These are phyloP conservation scores for Saccharomyces hybrid DNA, from an alignment of 1,139 yeast species.

Conservation along the genomic window DNA sequence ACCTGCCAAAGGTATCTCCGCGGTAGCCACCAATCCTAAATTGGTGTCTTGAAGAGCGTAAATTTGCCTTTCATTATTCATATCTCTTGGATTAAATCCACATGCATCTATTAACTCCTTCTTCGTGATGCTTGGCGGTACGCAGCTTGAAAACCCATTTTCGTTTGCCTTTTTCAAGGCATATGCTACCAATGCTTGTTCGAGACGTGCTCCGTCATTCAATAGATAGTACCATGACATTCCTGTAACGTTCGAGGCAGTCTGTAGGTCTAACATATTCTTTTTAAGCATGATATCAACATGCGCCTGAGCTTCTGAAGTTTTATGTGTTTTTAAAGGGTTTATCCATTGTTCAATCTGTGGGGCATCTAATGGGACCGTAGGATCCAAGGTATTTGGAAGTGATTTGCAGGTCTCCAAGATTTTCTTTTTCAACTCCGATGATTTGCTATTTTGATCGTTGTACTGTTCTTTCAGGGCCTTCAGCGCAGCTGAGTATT, in stretches of 20 bases:
- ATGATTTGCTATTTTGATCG: conserved; percentile 18
- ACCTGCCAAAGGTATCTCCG: conserved; percentile 92
- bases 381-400: conserved; percentile 59
- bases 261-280: conserved; percentile 53
- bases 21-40: conserved; percentile 82
- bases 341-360: conserved; percentile 48
- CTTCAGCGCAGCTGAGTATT: conserved; percentile 17
- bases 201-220: conserved; percentile 83
- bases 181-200: conserved; percentile 82
- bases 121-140: conserved; percentile 84
- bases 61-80: conserved; percentile 78
- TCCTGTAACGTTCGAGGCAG: conserved; percentile 75
- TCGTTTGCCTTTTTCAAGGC: conserved; percentile 59
- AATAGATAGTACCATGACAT: conserved; percentile 81
- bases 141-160: conserved; percentile 60
- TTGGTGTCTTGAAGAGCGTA: conserved; percentile 49
- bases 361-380: conserved; percentile 42
- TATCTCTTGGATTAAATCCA: conserved; percentile 93
- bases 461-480: conserved; percentile 24
- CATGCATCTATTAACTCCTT: conserved; percentile 77
- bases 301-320: conserved; percentile 46
- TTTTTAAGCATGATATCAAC: conserved; percentile 40
- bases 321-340: conserved; percentile 27
- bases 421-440: conserved; percentile 35
- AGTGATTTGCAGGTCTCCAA: conserved; percentile 40